Evolutionary conservation across 768 basidiomycete species (phyloP), one percentile per base, ranked within the genome.

Genomic region (Calvatia gigantea): DNA sequence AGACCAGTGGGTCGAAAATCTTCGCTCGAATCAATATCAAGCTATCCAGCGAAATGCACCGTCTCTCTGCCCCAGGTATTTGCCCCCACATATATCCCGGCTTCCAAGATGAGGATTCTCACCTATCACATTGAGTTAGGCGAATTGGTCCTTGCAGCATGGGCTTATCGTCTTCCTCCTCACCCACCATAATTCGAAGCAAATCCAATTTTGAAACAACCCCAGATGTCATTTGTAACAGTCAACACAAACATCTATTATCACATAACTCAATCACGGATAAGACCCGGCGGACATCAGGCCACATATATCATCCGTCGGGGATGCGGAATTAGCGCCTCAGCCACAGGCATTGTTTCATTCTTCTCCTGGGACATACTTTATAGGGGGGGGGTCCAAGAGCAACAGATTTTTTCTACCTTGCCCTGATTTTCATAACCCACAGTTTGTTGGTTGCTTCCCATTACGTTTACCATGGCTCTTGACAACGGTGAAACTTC

Each of bases 121-220:
- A n/a, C n/a, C n/a, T n/a, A n/a, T n/a, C n/a, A n/a, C n/a, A n/a
- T n/a, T n/a, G n/a, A n/a, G n/a, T 11, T 37, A 12, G 35, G n/a
- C 11, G 35, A 37, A 37, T 11, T n/a, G 8, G 4, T n/a, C 11
- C 25, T 45, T 28, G 23, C 12, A 9, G 15, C 69, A 77, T 25
- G 89, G 90, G 9, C 89, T 80, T 63, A 70, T 91, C 47, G 69
- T 91, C 44, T 87, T 89, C 64, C 85, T 89, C 62, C 78, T 84
- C 32, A 35, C 23, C 43, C 27, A 7, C 27, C 23, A 6, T 6
- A 3, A 45, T 6, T 4, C n/a, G 7, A 32, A 21, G 9, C 23
- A 4, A 8, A 21, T 37, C 41, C 41, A 42, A 42, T 42, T 17
- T 33, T 48, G 31, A 48, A 48, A 48, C 46, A 31, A 46, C 44